These are phyloP conservation scores for Melanogaster broomeanus DNA, from an alignment of 768 basidiomycete species.

Conservation along the genomic window DNA sequence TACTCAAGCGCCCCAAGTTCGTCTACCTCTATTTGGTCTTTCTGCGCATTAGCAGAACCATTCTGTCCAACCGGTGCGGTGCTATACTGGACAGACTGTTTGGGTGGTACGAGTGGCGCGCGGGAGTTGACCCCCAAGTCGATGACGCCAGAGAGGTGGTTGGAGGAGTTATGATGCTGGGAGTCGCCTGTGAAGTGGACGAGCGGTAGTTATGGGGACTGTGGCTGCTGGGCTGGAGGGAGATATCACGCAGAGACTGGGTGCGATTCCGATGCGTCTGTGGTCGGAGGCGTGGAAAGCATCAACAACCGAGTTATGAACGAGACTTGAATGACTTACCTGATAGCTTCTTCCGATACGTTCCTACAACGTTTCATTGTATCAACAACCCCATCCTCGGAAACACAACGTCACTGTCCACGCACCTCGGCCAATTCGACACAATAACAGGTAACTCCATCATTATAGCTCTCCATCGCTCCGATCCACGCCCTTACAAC, in stretches of 20 bases:
- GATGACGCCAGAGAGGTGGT: slow-evolving; percentile 5
- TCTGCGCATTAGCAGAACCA: slow-evolving; percentile 10
- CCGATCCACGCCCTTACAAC: slow-evolving; percentile 78
- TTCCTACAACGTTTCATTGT: slow-evolving; percentile 40
- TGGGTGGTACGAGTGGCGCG: slow-evolving; percentile 8
- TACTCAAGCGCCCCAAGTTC: slow-evolving; percentile 23
- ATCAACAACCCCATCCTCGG: neutral
- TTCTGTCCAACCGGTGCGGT: slow-evolving; percentile 30
- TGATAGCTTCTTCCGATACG: slow-evolving; percentile 73
- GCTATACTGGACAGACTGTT: slow-evolving; percentile 27
- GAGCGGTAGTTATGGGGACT: slow-evolving; percentile 29
- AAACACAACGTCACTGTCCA: slow-evolving; percentile 3
- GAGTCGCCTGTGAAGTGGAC: slow-evolving; percentile 24
- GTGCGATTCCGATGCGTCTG: slow-evolving; percentile 52
- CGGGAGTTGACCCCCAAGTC: slow-evolving; percentile 9
- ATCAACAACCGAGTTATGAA: neutral
- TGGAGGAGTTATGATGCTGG: slow-evolving; percentile 7
- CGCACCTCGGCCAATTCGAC: slow-evolving; percentile 85
- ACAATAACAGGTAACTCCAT: slow-evolving; percentile 81
- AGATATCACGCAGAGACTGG: slow-evolving; percentile 37
- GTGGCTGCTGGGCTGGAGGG: slow-evolving; percentile 32
- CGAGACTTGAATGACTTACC: slow-evolving; percentile 22
- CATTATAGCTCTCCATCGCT: slow-evolving; percentile 57
- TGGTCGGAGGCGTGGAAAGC: neutral
- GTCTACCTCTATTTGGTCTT: slow-evolving; percentile 11